These are phyloP conservation scores for Thymus quinquecostatus DNA, from an alignment of 257 asterid genomes.

Conservation along the genomic window DNA sequence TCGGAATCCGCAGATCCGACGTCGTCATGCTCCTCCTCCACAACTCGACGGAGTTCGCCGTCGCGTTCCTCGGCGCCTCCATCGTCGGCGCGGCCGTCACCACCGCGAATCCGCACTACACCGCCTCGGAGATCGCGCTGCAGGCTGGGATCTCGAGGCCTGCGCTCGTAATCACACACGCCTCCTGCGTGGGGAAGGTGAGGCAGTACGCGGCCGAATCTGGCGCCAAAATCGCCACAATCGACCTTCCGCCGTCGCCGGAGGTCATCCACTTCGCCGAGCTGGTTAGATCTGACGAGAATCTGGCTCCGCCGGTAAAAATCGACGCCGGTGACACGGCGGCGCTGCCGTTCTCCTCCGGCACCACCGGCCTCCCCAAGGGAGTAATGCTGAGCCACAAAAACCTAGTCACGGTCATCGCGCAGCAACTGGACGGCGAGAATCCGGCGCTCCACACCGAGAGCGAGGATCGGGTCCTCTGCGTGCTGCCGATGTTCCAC, in stretches of 20 bases:
- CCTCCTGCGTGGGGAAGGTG: conserved; percentile 41
- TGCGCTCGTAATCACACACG: conserved; percentile 52
- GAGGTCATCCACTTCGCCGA: conserved; percentile 37
- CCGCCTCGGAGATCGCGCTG: conserved; percentile 40
- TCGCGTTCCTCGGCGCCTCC: conserved; percentile 53
- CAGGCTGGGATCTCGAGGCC: conserved; percentile 51
- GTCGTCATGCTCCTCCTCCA: conserved; percentile 61
- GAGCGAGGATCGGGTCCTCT: conserved; percentile 38
- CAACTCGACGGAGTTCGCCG: conserved; percentile 58
- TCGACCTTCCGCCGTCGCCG: conserved; percentile 40
- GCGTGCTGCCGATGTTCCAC: conserved; percentile 61
- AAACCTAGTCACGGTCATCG: conserved; percentile 47
- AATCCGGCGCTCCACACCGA: conserved; percentile 40
- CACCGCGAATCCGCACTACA: conserved; percentile 55
- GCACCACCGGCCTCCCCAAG: conserved; percentile 66
- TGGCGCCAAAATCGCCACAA: conserved; percentile 38
- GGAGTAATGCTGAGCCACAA: conserved; percentile 65
- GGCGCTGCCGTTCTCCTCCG: conserved; percentile 64
- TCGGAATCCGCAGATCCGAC: conserved; percentile 49
- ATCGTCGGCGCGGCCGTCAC: conserved; percentile 51
- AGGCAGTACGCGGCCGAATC: conserved; percentile 5
- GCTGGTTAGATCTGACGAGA: conserved; percentile 42
- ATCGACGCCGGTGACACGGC: conserved; percentile 45
- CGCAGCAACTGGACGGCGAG: conserved; percentile 59
- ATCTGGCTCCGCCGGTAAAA: conserved; percentile 26